Evolutionary conservation across 306 rosid species (phyloP).

Genomic region (Pachyrhizus erosus): DNA sequence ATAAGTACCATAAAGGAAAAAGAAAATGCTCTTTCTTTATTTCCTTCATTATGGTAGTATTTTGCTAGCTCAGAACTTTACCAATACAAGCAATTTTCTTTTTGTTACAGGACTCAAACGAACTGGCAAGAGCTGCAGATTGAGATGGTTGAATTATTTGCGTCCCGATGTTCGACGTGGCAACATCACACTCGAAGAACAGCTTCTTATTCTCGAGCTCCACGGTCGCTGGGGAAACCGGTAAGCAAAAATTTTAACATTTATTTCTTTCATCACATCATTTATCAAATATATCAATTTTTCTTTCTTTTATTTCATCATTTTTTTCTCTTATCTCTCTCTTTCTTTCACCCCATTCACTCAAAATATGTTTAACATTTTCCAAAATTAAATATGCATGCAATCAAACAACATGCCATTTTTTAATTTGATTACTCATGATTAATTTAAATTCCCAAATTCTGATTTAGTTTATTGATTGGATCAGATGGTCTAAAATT

Average conservation of each 20-base stretch:
- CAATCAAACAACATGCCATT: not conserved
- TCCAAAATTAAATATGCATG: not conserved
- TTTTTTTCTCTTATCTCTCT: not conserved
- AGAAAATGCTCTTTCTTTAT: constrained; percentile 38
- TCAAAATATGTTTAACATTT: not conserved
- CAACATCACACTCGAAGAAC: constrained; percentile 92
- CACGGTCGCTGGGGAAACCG: constrained; percentile 97
- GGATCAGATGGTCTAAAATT: constrained; percentile 87
- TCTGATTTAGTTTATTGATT: not conserved
- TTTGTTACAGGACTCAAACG: constrained; percentile 72
- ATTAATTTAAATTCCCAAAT: not conserved
- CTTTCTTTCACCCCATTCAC: not conserved
- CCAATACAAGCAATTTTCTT: constrained; percentile 42
- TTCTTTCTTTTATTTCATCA: not conserved
- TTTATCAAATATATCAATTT: not conserved
- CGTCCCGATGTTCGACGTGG: constrained; percentile 98
- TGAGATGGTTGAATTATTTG: constrained; percentile 94
- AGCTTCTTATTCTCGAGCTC: constrained; percentile 92
- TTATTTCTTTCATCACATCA: not conserved
- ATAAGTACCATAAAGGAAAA: constrained; percentile 15
- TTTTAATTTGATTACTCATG: not conserved
- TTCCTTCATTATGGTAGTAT: constrained; percentile 21
- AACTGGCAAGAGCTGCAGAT: constrained; percentile 94
- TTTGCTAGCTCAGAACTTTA: constrained; percentile 53
- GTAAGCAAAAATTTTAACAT: constrained; percentile 22